Percentiles rank a stretch among this genome's conserved stretches.
phyloP scores from a whole-genome alignment of 2,329 filamentous ascomycete species.

The Myrmaecium sp. region DNA sequence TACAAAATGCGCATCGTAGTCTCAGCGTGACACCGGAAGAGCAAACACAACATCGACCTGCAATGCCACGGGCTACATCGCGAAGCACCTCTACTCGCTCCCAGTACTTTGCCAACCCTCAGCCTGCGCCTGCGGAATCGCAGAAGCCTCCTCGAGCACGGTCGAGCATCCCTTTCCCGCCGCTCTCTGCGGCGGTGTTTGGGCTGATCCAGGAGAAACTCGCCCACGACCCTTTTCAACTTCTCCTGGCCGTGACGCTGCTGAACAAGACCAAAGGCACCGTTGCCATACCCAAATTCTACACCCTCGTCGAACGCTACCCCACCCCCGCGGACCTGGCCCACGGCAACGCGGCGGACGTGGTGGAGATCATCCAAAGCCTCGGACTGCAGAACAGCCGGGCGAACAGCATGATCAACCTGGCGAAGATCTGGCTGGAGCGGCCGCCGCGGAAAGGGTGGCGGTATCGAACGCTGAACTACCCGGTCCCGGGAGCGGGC shows the following conservation, averaged over 20 bases:
- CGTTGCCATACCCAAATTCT: slow-evolving; percentile 60
- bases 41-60: too few species aligned
- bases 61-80: too few species aligned
- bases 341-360: slow-evolving; percentile 7
- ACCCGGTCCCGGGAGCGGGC: slow-evolving; percentile 9
- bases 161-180: slow-evolving; percentile 4
- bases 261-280: slow-evolving; percentile 65
- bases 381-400: slow-evolving; percentile 26
- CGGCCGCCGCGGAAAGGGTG: slow-evolving; percentile 42
- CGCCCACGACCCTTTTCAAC: slow-evolving; percentile 55
- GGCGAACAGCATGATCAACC: slow-evolving; percentile 47
- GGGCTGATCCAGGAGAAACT: slow-evolving; percentile 76
- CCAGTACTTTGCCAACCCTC: too few species aligned
- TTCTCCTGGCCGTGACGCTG: slow-evolving; percentile 70
- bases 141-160: too few species aligned
- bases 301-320: slow-evolving; percentile 48
- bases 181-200: slow-evolving; percentile 29
- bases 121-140: too few species aligned
- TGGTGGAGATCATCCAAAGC: slow-evolving; percentile 10
- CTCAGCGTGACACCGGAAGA: too few species aligned
- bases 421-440: slow-evolving; percentile 52
- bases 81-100: too few species aligned
- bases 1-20: too few species aligned
- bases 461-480: slow-evolving; percentile 38
- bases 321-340: slow-evolving; percentile 49